Evolutionary conservation across 1,284 basidiomycete genomes (phyloP).

Genomic region (Ustilago cynodontis): DNA sequence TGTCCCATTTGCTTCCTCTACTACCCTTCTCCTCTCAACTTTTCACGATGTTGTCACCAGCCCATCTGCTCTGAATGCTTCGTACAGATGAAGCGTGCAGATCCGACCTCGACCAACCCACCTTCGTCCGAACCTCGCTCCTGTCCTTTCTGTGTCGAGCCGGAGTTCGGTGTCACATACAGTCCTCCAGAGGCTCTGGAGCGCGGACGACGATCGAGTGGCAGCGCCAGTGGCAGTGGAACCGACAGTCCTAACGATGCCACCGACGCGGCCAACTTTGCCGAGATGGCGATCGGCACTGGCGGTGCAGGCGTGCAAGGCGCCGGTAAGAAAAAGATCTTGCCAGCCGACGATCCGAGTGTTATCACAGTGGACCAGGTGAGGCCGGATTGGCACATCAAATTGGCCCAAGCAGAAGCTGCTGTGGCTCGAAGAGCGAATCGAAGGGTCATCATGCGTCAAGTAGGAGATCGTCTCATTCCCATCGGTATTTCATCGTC

Average conservation of each 20-base stretch:
- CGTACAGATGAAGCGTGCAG: constrained; percentile 96
- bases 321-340: constrained; percentile 50
- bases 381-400: constrained; percentile 66
- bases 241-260: constrained; percentile 42
- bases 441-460: constrained; percentile 95
- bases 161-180: constrained; percentile 95
- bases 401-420: constrained; percentile 60
- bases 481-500: constrained; percentile 88
- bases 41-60: constrained; percentile 96
- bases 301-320: constrained; percentile 32
- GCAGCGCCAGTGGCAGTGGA: constrained; percentile 32
- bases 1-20: constrained; percentile 97
- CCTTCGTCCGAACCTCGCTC: constrained; percentile 74
- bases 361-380: constrained; percentile 65
- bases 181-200: constrained; percentile 78
- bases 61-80: constrained; percentile 99
- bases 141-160: constrained; percentile 96
- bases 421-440: constrained; percentile 76
- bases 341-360: constrained; percentile 52
- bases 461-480: constrained; percentile 95
- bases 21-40: constrained; percentile 76
- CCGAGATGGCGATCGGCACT: constrained; percentile 58
- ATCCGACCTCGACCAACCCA: constrained; percentile 74
- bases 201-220: constrained; percentile 25
- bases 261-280: constrained; percentile 48